phyloP scores from a whole-genome alignment of 2,329 filamentous ascomycete species.

The Fusarium oligoseptatum region DNA sequence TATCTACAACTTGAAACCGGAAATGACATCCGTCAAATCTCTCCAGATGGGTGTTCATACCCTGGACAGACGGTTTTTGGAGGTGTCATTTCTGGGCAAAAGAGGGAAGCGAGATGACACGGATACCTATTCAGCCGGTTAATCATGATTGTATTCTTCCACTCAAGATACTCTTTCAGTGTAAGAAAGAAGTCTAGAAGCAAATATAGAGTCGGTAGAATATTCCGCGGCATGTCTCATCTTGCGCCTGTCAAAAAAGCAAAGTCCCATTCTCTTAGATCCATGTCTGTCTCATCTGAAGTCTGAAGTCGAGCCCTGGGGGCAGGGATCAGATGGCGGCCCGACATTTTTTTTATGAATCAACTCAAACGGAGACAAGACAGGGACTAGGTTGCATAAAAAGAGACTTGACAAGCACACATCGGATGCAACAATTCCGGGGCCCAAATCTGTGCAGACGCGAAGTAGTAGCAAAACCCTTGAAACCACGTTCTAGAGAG shows the following conservation, averaged over 20 bases:
- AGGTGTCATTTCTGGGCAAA: conserved; percentile 16
- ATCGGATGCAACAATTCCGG: not conserved
- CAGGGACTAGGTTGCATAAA: not conserved
- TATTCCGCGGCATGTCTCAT: not conserved
- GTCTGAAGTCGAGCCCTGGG: not conserved
- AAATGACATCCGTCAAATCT: conserved; percentile 14
- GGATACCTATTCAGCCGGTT: conserved; percentile 25
- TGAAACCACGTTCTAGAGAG: not conserved
- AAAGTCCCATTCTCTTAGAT: not conserved
- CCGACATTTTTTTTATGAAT: not conserved
- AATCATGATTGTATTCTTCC: conserved; percentile 4
- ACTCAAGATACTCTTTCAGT: not conserved
- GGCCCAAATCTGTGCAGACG: not conserved
- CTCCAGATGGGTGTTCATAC: conserved; percentile 9
- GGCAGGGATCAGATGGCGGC: not conserved
- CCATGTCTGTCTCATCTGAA: conserved; percentile 4
- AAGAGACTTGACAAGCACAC: not conserved
- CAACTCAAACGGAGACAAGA: not conserved
- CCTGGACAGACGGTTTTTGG: conserved; percentile 26
- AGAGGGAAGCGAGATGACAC: conserved; percentile 37
- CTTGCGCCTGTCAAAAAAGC: not conserved
- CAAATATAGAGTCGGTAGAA: not conserved
- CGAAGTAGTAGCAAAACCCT: not conserved
- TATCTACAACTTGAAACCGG: conserved; percentile 35
- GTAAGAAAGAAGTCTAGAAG: not conserved